Evolutionary conservation across 1,284 basidiomycete species (phyloP), one percentile per base, ranked within the genome.

Genomic region (Sphagnurus paluster): DNA sequence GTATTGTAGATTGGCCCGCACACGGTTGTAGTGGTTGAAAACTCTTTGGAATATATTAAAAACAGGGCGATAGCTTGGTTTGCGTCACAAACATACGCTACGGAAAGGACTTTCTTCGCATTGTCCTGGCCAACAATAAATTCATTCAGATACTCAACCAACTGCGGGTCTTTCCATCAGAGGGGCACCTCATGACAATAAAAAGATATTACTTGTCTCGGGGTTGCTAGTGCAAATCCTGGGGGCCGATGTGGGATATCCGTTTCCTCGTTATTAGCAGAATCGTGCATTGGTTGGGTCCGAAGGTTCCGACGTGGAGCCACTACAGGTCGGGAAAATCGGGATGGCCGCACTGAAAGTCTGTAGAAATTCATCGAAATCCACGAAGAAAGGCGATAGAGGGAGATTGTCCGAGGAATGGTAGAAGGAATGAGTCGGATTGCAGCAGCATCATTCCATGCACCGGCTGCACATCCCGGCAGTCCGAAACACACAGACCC

Each of bases 51-150:
- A 47, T 5, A 16, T 34, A 50, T 34, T 55, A 42, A 38, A 49
- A 29, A 23, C 35, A 39, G 25, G 32, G 37, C 37, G 42, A 41
- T 46, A 26, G 42, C 32, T 39, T 23, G 40, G 23, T 24, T 33
- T 24, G 25, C 39, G 39, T 44, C 21, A 44, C 28, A 35, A 42
- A 75, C 87, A 60, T 63, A 91, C 89, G 90, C 90, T 33, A 94
- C 95, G 24, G 92, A 91, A 14, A 98, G 77, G 8, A 92, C 87
- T 63, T 93, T 93, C 77, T 98, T 98, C 2, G 95, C 94, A 52
- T 77, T 78, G 53, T 91, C 88, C 64, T 98, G 95, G 2, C 95
- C 94, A 10, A 98, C 80, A n/a, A 98, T 84, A 61, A 88, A 96
- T 59, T 90, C 82, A 56, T 93, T 87, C 23, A 97, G 77, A 65